These are phyloP conservation scores for Eucalyptus caleyi DNA, from an alignment of 345 rosid genomes.

Conservation along the genomic window DNA sequence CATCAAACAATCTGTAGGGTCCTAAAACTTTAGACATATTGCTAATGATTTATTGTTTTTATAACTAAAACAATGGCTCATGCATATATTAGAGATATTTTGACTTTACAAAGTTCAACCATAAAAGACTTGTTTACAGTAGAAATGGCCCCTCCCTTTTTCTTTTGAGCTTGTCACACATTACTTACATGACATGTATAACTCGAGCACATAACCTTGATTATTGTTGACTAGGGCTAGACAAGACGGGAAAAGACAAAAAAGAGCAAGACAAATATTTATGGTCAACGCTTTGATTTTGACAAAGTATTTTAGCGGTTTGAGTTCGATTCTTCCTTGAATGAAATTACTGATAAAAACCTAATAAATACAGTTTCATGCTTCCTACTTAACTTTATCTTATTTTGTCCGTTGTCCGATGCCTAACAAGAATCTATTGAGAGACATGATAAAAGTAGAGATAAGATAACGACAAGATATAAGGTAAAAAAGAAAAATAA, in stretches of 20 bases:
- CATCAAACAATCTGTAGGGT: background rate
- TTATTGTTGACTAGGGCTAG: background rate
- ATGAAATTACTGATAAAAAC: background rate
- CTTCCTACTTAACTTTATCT: background rate
- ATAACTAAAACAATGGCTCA: background rate
- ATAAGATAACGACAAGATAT: background rate
- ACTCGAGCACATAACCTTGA: background rate
- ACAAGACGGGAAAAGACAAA: background rate
- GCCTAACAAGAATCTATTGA: background rate
- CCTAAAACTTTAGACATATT: background rate
- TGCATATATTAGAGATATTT: background rate
- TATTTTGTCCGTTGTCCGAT: background rate
- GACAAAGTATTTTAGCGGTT: background rate
- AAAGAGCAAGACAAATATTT: background rate
- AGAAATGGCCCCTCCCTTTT: background rate
- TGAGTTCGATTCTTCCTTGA: background rate
- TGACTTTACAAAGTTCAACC: background rate
- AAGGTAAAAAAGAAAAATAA: background rate
- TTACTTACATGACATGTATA: background rate
- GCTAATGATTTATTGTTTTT: background rate
- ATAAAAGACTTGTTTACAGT: background rate
- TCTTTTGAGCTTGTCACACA: background rate
- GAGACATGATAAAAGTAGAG: background rate
- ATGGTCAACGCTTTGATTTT: background rate
- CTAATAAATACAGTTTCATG: background rate